Percentiles rank a stretch among this genome's conserved stretches.
Conservation (phyloP, 2,329 filamentous ascomycete species). For the Fusarium phyllophilum region DNA sequence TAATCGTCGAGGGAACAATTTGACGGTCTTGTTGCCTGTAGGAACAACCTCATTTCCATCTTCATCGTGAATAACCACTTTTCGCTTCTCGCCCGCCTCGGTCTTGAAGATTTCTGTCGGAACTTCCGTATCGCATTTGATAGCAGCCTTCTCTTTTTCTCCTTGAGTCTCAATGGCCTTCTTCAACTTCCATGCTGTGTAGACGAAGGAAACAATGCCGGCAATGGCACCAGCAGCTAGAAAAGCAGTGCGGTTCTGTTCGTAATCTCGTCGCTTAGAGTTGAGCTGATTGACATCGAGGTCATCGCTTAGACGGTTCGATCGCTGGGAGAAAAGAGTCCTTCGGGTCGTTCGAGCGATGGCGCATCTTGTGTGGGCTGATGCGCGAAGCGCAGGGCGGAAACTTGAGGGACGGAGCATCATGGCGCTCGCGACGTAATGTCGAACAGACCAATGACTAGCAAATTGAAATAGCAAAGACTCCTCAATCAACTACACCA, state of each 20-base stretch:
- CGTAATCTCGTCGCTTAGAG: conserved; percentile 59
- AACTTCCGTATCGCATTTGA: conserved; percentile 53
- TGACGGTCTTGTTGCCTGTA: conserved; percentile 83
- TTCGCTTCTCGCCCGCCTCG: conserved; percentile 62
- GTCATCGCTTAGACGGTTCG: conserved; percentile 55
- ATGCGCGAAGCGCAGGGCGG: conserved; percentile 44
- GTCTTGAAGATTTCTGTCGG: conserved; percentile 59
- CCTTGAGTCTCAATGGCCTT: conserved; percentile 49
- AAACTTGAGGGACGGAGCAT: conserved; percentile 49
- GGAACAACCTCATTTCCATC: conserved; percentile 79
- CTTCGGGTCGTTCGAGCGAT: conserved; percentile 38
- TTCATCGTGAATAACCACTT: conserved; percentile 72
- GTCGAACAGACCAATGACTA: not conserved
- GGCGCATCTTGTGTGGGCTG: conserved; percentile 38
- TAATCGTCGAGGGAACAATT: conserved; percentile 80
- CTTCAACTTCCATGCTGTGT: conserved; percentile 64
- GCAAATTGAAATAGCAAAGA: not conserved
- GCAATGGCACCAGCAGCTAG: conserved; percentile 61
- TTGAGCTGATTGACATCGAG: conserved; percentile 62
- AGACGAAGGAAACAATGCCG: conserved; percentile 61
- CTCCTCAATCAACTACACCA: not conserved
- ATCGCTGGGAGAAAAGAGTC: conserved; percentile 45
- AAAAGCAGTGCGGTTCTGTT: conserved; percentile 62
- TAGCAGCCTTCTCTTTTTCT: conserved; percentile 53
- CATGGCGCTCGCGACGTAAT: conserved; percentile 10